Base-by-base conservation (phyloP, 106 monocot genomes). In the Dendrobium catenatum region DNA sequence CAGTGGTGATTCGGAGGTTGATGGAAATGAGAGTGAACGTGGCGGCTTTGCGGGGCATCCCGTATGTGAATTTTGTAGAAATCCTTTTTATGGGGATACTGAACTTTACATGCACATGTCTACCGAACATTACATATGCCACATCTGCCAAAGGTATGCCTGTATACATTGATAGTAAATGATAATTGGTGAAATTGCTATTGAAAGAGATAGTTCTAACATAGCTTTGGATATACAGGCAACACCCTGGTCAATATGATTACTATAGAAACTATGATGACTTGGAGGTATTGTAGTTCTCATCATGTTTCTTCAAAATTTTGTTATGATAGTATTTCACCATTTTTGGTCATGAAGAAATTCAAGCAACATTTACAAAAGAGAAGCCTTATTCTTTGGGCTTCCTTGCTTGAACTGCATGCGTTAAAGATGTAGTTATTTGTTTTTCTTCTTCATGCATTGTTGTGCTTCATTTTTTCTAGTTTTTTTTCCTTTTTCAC, bases 101-200 rank as follows among this genome's bases (percentile, higher is more conserved):
- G 98, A 99, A 79, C 98, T 99, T 56, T 99, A 95, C 77, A 68
- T 82, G 82, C 98, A 99, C 80, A 95, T 99, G 95, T 91, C 91
- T 47, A 88, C 80, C 43, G 98, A 99, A 73, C 98, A 95, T 85
- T 95, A 85, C 77, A 95, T 93, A 24, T 99, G 98, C 75, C 95
- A 99, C 72, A 90, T 99, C 73, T 99, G 98, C 82, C 90, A 91
- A 82, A 93, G 95, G 98, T 95, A 86, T 75, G 72, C 27, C n/a
- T 78, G 51, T 13, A 51, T 24, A 16, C 10, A 22, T 22, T 66
- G 24, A 66, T 9, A 66, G 27, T 15, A 72, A 33, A 72, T 72
- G 29, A 4, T 72, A 40, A 17, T 16, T 40, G 16, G 37, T 72
- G 5, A 72, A 40, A 40, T 72, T 72, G 8, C 17, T 72, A 5